Evolutionary conservation across 2,329 filamentous ascomycete species (phyloP).

Genomic region (Huntiella bhutanensis): DNA sequence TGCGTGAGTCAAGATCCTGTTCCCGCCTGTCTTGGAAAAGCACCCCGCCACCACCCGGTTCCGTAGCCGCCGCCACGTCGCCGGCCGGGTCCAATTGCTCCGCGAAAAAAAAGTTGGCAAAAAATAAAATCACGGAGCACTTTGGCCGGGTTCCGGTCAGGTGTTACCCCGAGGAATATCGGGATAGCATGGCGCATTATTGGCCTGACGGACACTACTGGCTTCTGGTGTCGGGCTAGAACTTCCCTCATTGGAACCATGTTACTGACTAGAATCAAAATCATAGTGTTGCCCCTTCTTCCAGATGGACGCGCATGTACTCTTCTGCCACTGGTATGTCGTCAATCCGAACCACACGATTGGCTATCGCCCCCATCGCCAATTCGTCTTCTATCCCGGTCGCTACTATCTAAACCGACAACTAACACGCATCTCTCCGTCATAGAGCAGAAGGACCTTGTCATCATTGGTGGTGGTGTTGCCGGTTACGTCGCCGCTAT

Average conservation of each 20-base stretch:
- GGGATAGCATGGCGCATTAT: too few species aligned
- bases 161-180: too few species aligned
- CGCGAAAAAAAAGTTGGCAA: neutral
- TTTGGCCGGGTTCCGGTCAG: neutral
- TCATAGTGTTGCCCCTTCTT: slow-evolving; percentile 11
- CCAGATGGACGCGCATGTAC: slow-evolving; percentile 38
- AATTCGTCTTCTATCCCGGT: neutral
- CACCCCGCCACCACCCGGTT: too few species aligned
- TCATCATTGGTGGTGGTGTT: slow-evolving; percentile 95
- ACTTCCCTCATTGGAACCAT: neutral
- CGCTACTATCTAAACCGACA: slow-evolving; percentile 16
- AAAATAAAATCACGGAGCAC: neutral
- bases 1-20: slow-evolving; percentile 17
- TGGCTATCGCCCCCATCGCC: neutral
- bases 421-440: slow-evolving; percentile 15
- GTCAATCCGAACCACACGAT: neutral
- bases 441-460: slow-evolving; percentile 79
- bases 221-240: too few species aligned
- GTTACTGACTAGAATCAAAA: neutral
- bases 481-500: slow-evolving; percentile 98
- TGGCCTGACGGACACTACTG: too few species aligned
- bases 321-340: slow-evolving; percentile 36
- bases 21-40: neutral
- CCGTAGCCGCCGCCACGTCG: neutral
- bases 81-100: neutral